Percentiles rank a stretch among this genome's conserved stretches.
Evolutionary conservation across 2,329 filamentous ascomycete genomes (phyloP).

Genomic region (Furcasterigmium furcatum): DNA sequence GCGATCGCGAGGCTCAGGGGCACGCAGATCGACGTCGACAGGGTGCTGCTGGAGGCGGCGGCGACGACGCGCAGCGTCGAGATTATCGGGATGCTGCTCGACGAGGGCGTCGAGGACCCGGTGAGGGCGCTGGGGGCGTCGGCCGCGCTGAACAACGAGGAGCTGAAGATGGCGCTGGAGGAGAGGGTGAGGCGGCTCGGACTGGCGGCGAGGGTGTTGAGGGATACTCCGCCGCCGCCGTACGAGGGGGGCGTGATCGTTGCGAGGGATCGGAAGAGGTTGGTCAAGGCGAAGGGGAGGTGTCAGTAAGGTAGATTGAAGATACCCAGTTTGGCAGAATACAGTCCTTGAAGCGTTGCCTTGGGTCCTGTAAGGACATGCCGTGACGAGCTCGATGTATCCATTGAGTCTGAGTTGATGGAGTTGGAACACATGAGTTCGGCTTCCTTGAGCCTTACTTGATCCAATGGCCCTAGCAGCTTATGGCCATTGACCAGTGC

Average conservation of each 20-base stretch:
- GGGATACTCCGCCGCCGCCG: not conserved
- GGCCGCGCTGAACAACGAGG: not conserved
- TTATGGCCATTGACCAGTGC: too few relatives aligned
- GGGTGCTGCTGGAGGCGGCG: not conserved
- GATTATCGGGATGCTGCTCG: not conserved
- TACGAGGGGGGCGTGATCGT: not conserved
- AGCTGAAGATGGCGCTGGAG: not conserved
- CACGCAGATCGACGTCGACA: not conserved
- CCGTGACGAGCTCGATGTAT: too few relatives aligned
- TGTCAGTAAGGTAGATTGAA: too few relatives aligned
- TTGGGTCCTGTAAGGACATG: too few relatives aligned
- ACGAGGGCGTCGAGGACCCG: not conserved
- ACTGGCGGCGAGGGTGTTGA: not conserved
- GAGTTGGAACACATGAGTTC: too few relatives aligned
- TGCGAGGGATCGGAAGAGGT: not conserved
- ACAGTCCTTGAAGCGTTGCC: too few relatives aligned
- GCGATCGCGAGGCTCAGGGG: not conserved
- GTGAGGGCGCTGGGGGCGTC: not conserved
- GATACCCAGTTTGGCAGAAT: too few relatives aligned
- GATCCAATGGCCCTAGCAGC: too few relatives aligned
- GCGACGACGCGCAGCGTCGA: not conserved
- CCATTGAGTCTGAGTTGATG: too few relatives aligned
- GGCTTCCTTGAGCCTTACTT: too few relatives aligned
- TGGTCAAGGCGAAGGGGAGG: too few relatives aligned
- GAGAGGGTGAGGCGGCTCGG: not conserved